Evolutionary conservation across 768 basidiomycete species (phyloP).

Genomic region (Leucosporidium creatinivorum): DNA sequence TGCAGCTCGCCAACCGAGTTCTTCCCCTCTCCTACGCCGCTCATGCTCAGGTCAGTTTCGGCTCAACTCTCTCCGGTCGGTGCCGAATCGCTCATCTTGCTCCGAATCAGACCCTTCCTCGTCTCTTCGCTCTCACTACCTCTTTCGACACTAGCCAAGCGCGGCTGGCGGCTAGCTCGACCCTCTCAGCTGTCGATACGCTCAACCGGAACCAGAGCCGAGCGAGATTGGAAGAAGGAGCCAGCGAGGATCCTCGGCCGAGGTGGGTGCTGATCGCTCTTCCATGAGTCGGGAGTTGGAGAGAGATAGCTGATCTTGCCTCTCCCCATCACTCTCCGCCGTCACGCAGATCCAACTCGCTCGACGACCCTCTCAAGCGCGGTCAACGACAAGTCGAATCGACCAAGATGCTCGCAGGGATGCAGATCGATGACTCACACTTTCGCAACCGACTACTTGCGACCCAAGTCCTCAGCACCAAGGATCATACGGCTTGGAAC

Average conservation of each 20-base stretch:
- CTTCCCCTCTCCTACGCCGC: conserved; percentile 75
- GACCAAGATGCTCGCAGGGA: conserved; percentile 74
- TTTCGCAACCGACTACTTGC: conserved; percentile 80
- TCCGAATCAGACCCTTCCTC: conserved; percentile 60
- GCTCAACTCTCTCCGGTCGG: conserved; percentile 79
- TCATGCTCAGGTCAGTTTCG: conserved; percentile 62
- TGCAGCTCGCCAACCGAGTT: conserved; percentile 79
- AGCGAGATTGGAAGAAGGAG: conserved; percentile 41
- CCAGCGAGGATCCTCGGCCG: neutral
- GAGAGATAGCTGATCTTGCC: too few species aligned
- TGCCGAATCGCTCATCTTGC: neutral
- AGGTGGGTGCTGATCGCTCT: neutral
- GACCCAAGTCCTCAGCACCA: conserved; percentile 65
- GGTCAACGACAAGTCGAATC: conserved; percentile 84
- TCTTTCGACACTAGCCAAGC: conserved; percentile 69
- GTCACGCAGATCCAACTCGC: conserved; percentile 40
- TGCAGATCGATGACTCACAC: conserved; percentile 91
- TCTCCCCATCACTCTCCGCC: too few species aligned
- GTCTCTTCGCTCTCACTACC: conserved; percentile 69
- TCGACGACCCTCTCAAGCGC: conserved; percentile 71
- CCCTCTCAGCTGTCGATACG: conserved; percentile 81
- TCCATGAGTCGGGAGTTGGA: too few species aligned
- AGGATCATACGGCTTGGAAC: conserved; percentile 87
- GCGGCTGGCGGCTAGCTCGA: conserved; percentile 72
- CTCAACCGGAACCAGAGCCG: conserved; percentile 66